Evolutionary conservation across 1,284 basidiomycete species (phyloP).

Genomic region (Amylostereum chailletii): DNA sequence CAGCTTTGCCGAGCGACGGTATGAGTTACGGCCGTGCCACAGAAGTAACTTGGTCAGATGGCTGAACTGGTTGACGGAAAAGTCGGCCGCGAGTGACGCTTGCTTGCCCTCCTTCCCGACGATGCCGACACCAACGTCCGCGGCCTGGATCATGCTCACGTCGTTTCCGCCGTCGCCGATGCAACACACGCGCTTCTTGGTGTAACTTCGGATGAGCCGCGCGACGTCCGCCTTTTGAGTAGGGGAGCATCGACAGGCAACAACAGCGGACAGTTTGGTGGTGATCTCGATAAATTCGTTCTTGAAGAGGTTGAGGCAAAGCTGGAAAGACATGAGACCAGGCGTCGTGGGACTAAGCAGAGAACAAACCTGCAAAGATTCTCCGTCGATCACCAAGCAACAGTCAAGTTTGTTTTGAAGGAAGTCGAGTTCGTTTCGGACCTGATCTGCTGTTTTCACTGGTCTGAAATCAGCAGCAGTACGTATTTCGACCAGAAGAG

Average conservation of each 20-base stretch:
- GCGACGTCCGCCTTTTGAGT: constrained; percentile 99
- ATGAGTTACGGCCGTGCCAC: constrained; percentile 97
- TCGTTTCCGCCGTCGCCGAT: constrained; percentile 96
- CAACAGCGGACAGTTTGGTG: constrained; percentile 92
- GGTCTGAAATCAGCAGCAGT: neutral
- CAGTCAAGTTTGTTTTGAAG: constrained; percentile 92
- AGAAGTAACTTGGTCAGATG: constrained; percentile 91
- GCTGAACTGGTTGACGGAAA: constrained; percentile 95
- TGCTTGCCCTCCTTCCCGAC: constrained; percentile 99
- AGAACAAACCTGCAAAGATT: constrained; percentile 73
- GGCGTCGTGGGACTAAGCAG: neutral
- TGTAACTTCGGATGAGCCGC: constrained; percentile 80
- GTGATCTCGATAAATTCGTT: constrained; percentile 94
- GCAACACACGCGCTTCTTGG: constrained; percentile 94
- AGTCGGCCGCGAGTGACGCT: constrained; percentile 95
- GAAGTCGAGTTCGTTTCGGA: constrained; percentile 89
- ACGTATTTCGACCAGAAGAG: neutral
- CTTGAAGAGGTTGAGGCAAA: constrained; percentile 84
- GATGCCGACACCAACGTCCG: constrained; percentile 80
- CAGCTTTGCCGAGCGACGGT: constrained; percentile 94
- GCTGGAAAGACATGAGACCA: constrained; percentile 31
- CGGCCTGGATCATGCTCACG: constrained; percentile 19
- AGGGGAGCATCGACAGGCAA: constrained; percentile 96
- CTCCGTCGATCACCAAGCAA: constrained; percentile 98
- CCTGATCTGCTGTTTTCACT: constrained; percentile 83